Evolutionary conservation across 192 early-diverging fungal genomes (phyloP).

Genomic region (Backusella australiensis): DNA sequence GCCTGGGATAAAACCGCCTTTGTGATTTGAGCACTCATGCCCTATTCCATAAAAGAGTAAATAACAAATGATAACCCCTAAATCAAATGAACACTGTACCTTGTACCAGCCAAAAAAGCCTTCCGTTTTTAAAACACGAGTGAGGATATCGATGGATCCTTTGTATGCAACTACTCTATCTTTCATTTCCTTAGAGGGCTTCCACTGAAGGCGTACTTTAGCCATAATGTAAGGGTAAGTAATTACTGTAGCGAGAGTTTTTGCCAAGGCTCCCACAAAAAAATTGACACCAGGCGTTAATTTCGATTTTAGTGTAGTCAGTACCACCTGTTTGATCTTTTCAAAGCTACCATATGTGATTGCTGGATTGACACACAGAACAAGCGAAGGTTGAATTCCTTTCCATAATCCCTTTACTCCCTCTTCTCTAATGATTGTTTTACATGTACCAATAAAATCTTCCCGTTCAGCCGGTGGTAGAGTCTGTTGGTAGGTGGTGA

Average conservation of each 20-base stretch:
- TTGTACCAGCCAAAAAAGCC: conserved; percentile 93
- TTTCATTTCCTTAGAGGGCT: conserved; percentile 65
- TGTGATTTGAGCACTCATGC: conserved; percentile 95
- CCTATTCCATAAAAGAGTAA: conserved; percentile 47
- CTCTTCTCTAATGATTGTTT: conserved; percentile 73
- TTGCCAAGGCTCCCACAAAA: conserved; percentile 88
- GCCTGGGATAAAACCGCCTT: conserved; percentile 99
- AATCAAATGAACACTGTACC: conserved; percentile 44
- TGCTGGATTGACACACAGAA: conserved; percentile 92
- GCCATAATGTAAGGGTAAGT: conserved; percentile 99
- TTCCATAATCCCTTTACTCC: conserved; percentile 85
- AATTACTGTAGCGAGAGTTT: conserved; percentile 84
- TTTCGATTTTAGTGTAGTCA: conserved; percentile 47
- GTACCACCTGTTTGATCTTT: conserved; percentile 60
- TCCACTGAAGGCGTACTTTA: conserved; percentile 95
- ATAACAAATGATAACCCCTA: neutral
- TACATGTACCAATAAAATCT: conserved; percentile 61
- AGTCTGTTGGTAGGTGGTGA: conserved; percentile 95
- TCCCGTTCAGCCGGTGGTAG: conserved; percentile 60
- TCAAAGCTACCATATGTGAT: conserved; percentile 98
- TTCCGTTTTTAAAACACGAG: conserved; percentile 73
- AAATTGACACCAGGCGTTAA: conserved; percentile 86
- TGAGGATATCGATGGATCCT: conserved; percentile 81
- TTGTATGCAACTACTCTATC: conserved; percentile 62
- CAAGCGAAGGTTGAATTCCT: conserved; percentile 88